These are phyloP conservation scores for Pterulicium gracile DNA, from an alignment of 1,284 basidiomycete species.

Conservation along the genomic window DNA sequence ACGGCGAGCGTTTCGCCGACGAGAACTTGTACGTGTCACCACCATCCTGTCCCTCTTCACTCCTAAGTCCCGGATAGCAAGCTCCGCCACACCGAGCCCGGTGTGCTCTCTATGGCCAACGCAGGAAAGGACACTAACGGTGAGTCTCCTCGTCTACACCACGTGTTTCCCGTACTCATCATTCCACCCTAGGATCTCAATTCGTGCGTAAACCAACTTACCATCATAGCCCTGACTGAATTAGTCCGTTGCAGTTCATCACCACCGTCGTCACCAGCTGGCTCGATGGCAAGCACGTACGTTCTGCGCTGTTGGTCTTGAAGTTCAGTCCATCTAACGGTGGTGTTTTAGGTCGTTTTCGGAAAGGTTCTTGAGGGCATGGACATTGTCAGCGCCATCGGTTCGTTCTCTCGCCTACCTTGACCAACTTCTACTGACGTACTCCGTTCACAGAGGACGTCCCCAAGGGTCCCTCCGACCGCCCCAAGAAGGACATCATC, in stretches of 20 bases:
- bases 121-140: constrained; percentile 82
- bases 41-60: neutral
- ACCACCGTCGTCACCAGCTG: constrained; percentile 69
- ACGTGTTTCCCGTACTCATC: constrained; percentile 8
- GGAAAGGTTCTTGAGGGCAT: constrained; percentile 86
- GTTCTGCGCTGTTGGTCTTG: constrained; percentile 14
- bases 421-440: constrained; percentile 10
- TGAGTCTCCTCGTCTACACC: constrained; percentile 19
- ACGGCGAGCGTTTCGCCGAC: constrained; percentile 89
- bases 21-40: constrained; percentile 78
- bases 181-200: constrained; percentile 56
- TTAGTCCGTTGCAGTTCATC: constrained; percentile 51
- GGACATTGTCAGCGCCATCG: constrained; percentile 70
- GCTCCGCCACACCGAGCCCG: constrained; percentile 80
- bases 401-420: constrained; percentile 26
- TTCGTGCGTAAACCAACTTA: constrained; percentile 39
- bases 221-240: constrained; percentile 4
- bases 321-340: constrained; percentile 5
- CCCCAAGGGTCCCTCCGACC: constrained; percentile 56
- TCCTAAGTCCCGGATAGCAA: constrained; percentile 39
- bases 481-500: constrained; percentile 60
- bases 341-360: constrained; percentile 66
- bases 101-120: constrained; percentile 90
- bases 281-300: constrained; percentile 67
- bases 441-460: constrained; percentile 56